These are phyloP conservation scores for Funneliformis caledonium DNA, from an alignment of 371 early-diverging fungal species.

Conservation along the genomic window DNA sequence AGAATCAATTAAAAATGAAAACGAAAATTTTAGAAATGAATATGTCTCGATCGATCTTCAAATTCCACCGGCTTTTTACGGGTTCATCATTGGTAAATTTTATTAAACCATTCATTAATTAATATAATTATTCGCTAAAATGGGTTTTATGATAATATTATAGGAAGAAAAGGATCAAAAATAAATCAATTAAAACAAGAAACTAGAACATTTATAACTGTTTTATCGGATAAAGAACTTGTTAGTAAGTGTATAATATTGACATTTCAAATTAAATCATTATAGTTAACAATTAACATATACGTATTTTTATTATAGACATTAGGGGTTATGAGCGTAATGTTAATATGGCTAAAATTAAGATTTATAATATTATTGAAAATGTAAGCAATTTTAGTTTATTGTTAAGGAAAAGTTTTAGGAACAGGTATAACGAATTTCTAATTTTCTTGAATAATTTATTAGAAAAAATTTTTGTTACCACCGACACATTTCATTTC, in stretches of 20 bases:
- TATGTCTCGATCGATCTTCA: not conserved
- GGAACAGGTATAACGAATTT: not conserved
- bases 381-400: slow-evolving; percentile 1
- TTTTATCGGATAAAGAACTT: not conserved
- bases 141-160: not conserved
- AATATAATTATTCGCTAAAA: no score
- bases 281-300: not conserved
- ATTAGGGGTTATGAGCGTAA: slow-evolving; percentile 3
- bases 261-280: not conserved
- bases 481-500: slow-evolving; percentile 36
- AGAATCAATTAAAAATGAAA: not conserved
- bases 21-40: not conserved
- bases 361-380: not conserved
- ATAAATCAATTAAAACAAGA: slow-evolving; percentile 1
- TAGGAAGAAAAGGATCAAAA: not conserved
- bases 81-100: slow-evolving; percentile 24
- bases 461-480: not conserved
- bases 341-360: slow-evolving; percentile 1
- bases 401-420: no score
- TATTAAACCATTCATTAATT: not conserved
- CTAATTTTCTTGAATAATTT: not conserved
- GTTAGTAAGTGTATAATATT: not conserved
- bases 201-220: not conserved
- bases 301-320: not conserved
- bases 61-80: not conserved